These are phyloP conservation scores for Wickerhamiella galacta DNA, from an alignment of 805 yeast genomes.

Conservation along the genomic window DNA sequence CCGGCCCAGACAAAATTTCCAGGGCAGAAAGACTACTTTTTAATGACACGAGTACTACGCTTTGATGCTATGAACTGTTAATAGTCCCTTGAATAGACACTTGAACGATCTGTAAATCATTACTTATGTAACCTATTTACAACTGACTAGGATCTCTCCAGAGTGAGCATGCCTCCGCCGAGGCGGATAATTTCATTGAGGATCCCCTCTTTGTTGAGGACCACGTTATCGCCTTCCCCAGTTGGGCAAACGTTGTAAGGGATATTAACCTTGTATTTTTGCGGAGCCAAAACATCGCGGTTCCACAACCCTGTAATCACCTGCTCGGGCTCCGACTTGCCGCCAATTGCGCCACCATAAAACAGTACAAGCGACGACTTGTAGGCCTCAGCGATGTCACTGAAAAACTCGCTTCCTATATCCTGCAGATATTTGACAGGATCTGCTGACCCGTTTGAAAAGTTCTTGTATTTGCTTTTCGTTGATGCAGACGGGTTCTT, in stretches of 20 bases:
- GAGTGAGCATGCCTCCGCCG: constrained; percentile 24
- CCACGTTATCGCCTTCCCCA: constrained; percentile 11
- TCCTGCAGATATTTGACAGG: constrained; percentile 35
- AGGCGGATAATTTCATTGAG: constrained; percentile 42
- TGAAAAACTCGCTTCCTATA: constrained; percentile 40
- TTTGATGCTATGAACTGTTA: constrained; percentile 3
- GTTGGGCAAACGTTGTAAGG: constrained; percentile 46
- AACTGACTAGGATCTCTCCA: constrained; percentile 5
- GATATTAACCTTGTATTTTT: constrained; percentile 62
- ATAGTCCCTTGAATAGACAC: constrained; percentile 6
- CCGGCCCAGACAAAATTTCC: constrained; percentile 14
- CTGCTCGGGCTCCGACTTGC: constrained; percentile 20
- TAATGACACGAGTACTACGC: constrained; percentile 3
- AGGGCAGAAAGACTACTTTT: constrained; percentile 5
- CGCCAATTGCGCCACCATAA: constrained; percentile 32
- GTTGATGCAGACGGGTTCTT: constrained; percentile 28
- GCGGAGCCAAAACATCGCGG: constrained; percentile 40
- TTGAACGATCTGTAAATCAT: constrained; percentile 1
- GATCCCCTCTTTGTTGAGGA: constrained; percentile 56
- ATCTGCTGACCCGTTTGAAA: constrained; percentile 21
- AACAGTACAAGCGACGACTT: constrained; percentile 58
- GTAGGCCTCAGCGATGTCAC: constrained; percentile 46
- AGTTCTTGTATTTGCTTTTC: constrained; percentile 26
- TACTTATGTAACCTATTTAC: constrained; percentile 2
- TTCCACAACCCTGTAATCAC: constrained; percentile 70